Percentiles rank a stretch among this genome's conserved stretches.
These are phyloP conservation scores for Ceratocystis diversiconidia DNA, from an alignment of 2,329 filamentous ascomycete genomes.

Conservation along the genomic window DNA sequence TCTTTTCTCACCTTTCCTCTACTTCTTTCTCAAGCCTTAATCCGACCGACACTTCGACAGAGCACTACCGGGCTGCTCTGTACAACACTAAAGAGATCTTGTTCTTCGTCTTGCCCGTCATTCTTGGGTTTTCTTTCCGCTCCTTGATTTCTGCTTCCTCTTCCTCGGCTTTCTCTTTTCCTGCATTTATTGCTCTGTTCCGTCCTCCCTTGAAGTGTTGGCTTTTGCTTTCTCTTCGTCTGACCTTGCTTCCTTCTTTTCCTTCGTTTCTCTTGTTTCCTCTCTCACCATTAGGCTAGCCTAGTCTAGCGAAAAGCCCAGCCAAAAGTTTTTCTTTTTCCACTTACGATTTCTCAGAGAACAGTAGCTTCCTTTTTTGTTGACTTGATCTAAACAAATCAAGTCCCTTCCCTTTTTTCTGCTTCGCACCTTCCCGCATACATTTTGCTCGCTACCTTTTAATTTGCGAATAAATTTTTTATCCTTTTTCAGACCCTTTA, in stretches of 20 bases:
- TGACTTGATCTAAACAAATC: neutral
- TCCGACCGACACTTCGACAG: neutral
- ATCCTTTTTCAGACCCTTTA: neutral
- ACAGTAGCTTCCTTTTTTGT: neutral
- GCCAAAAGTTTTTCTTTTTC: neutral
- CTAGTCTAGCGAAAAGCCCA: neutral
- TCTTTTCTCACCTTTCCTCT: neutral
- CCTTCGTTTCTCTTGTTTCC: neutral
- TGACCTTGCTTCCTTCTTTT: neutral
- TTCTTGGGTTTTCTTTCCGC: neutral
- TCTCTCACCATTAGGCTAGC: too few relatives aligned
- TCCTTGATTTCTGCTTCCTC: neutral
- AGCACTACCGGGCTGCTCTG: neutral
- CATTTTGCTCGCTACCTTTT: neutral
- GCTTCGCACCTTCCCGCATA: conserved; percentile 1
- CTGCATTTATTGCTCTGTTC: neutral
- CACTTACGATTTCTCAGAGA: neutral
- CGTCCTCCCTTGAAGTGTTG: neutral
- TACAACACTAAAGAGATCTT: neutral
- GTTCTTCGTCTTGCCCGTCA: neutral
- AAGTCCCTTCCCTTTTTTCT: neutral
- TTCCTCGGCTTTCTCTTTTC: neutral
- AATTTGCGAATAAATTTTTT: neutral
- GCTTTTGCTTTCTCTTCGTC: too few relatives aligned
- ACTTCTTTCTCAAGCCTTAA: neutral